phyloP scores from a whole-genome alignment of 2,329 filamentous ascomycete genomes.

The Coleophoma cylindrospora region DNA sequence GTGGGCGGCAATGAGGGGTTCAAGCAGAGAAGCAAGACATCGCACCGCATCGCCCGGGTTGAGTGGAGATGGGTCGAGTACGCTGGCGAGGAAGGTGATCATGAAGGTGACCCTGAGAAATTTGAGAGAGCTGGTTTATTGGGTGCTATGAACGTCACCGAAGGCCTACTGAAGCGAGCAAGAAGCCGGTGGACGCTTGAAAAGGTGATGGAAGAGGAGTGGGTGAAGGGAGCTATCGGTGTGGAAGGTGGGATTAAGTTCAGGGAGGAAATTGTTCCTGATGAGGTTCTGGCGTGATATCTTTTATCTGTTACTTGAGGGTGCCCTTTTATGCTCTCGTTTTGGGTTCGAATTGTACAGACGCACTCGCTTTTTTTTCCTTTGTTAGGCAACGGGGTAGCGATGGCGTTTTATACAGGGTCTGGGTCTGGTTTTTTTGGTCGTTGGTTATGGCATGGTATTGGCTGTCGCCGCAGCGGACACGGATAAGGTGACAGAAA shows the following conservation, averaged over 20 bases:
- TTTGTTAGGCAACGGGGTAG: too few relatives aligned
- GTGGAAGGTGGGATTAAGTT: constrained; percentile 59
- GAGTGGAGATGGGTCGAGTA: constrained; percentile 95
- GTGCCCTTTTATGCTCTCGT: too few relatives aligned
- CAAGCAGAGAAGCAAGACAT: constrained; percentile 74
- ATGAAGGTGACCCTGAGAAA: constrained; percentile 61
- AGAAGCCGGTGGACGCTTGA: constrained; percentile 72
- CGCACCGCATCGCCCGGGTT: constrained; percentile 89
- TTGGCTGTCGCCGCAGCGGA: too few relatives aligned
- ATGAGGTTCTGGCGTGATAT: constrained; percentile 11
- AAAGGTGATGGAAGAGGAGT: constrained; percentile 66
- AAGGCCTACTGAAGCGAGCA: constrained; percentile 78
- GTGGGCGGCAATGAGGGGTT: constrained; percentile 71
- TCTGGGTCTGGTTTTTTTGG: too few relatives aligned
- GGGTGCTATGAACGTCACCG: constrained; percentile 76
- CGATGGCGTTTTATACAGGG: too few relatives aligned
- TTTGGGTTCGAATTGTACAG: too few relatives aligned
- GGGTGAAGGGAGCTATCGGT: constrained; percentile 71
- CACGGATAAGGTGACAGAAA: too few relatives aligned
- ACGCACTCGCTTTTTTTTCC: too few relatives aligned
- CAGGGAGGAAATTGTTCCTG: constrained; percentile 41
- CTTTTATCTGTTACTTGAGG: too few relatives aligned
- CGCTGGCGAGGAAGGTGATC: constrained; percentile 79
- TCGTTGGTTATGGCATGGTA: too few relatives aligned
- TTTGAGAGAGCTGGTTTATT: constrained; percentile 61